Base-by-base conservation (phyloP, 2,329 filamentous ascomycete species). In the Pseudocercospora macadamiae region DNA sequence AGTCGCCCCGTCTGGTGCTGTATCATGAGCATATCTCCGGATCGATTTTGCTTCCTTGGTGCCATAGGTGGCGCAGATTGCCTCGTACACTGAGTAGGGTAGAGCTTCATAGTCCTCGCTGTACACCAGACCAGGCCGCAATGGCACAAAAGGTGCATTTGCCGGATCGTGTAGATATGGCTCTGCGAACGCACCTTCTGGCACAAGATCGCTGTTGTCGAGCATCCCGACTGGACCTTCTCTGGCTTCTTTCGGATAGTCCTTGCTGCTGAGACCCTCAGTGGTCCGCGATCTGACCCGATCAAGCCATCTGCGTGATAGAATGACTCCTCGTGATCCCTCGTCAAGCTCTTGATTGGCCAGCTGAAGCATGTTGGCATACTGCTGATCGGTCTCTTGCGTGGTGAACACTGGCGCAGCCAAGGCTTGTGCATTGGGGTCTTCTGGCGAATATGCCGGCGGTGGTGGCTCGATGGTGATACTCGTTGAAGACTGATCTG, bases 41-140 rank as follows among this genome's bases (percentile, higher is more conserved):
- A 97, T 92, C 44, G 89, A 82, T 7, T 86, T 79, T 54, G 91
- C 88, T 9, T 61, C 47, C 30, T 85, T 86, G 14, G 86, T 77
- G 10, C 91, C 91, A 69, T 97, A 96, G 91, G 91, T 96, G 49
- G 86, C 82, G 60, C 89, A 77, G 19, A 97, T 84, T 62, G 92
- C 77, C 53, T 91, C 84, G 91, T 93, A 97, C 3, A 91, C 92
- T 57, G 88, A 84, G 61, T 86, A 80, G 1, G 93, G 89, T 48
- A 97, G 84, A 26, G 95, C 79, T 68, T 90, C 86, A 67, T 91
- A 93, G 54, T 91, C 85, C 30, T 89, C 86, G n/a, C 81, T 77
- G 45, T 87, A 81, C 45, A 76, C 68, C 47, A 87, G 76, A 14
- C 88, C 90, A 1, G 84, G 84, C 65, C 87, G 89, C 44, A 97